These are phyloP conservation scores for Rhodotorula sp. DNA, from an alignment of 1,284 basidiomycete genomes.

Conservation along the genomic window DNA sequence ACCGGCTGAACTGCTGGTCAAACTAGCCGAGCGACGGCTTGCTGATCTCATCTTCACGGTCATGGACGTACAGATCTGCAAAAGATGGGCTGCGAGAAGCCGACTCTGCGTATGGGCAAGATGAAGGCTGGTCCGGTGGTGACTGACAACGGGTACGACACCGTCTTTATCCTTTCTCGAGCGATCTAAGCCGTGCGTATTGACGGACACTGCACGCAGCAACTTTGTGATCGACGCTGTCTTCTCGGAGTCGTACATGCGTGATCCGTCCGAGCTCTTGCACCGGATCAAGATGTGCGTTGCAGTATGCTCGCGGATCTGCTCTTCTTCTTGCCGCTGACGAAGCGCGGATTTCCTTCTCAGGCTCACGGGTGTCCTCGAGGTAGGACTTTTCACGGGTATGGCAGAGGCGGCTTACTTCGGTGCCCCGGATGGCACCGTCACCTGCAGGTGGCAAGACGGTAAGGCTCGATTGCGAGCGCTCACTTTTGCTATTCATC, in stretches of 20 bases:
- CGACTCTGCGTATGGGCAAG: constrained; percentile 69
- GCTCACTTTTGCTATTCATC: neutral
- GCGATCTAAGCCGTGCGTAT: neutral
- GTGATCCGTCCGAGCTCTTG: constrained; percentile 59
- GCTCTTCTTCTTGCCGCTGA: neutral
- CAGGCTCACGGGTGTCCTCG: constrained; percentile 92
- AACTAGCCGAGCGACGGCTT: neutral
- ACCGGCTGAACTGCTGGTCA: neutral
- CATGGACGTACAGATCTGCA: constrained; percentile 54
- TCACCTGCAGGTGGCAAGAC: constrained; percentile 35
- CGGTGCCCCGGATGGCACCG: constrained; percentile 54
- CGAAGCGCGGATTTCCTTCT: constrained; percentile 6
- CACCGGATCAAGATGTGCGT: constrained; percentile 45
- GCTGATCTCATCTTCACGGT: too few species aligned
- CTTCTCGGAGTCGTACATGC: constrained; percentile 68
- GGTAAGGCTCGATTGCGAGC: constrained; percentile 11
- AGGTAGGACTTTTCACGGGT: constrained; percentile 91
- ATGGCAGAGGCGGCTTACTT: constrained; percentile 97
- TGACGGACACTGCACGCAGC: constrained; percentile 50
- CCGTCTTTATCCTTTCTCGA: too few species aligned
- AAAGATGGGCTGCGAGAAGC: constrained; percentile 57
- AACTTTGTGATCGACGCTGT: constrained; percentile 94
- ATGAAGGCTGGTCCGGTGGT: constrained; percentile 77
- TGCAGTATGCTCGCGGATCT: neutral
- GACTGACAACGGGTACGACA: constrained; percentile 66